Percentiles rank a stretch among this genome's conserved stretches.
These are phyloP conservation scores for Rauvolfia tetraphylla DNA, from an alignment of 257 asterid species.

Conservation along the genomic window DNA sequence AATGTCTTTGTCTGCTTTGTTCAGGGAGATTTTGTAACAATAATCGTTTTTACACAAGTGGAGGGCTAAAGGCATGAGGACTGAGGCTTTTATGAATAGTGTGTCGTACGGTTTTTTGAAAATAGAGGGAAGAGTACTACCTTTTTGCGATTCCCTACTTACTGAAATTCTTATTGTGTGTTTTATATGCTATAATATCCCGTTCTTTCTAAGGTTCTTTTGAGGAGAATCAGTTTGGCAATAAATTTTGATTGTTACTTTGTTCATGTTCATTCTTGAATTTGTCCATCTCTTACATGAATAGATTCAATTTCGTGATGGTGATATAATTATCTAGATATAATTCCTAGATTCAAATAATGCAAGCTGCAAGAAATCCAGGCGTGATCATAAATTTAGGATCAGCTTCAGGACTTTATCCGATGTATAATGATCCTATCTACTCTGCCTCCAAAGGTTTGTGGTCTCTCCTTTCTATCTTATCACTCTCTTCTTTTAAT, in stretches of 20 bases:
- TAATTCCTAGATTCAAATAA: constrained; percentile 60
- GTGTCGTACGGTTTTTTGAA: background rate
- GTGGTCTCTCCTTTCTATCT: constrained; percentile 14
- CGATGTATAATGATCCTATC: constrained; percentile 70
- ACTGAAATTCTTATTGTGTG: background rate
- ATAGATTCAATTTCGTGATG: constrained; percentile 8
- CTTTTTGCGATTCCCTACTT: background rate
- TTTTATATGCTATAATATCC: background rate
- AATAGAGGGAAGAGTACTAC: background rate
- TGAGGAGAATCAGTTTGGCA: background rate
- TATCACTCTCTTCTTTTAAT: background rate
- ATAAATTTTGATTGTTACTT: background rate
- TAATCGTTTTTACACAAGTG: background rate
- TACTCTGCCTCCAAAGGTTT: constrained; percentile 90
- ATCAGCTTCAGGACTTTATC: constrained; percentile 91
- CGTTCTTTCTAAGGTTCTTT: background rate
- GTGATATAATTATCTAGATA: constrained; percentile 19
- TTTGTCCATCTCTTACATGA: background rate
- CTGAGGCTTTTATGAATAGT: background rate
- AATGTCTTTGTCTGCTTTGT: background rate
- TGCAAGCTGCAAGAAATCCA: constrained; percentile 64
- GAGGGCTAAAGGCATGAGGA: background rate
- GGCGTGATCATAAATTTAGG: constrained; percentile 81
- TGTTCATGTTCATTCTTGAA: background rate
- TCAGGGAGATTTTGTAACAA: background rate